Evolutionary conservation across 2,329 filamentous ascomycete species (phyloP).

Genomic region (Scedosporium minutisporum): DNA sequence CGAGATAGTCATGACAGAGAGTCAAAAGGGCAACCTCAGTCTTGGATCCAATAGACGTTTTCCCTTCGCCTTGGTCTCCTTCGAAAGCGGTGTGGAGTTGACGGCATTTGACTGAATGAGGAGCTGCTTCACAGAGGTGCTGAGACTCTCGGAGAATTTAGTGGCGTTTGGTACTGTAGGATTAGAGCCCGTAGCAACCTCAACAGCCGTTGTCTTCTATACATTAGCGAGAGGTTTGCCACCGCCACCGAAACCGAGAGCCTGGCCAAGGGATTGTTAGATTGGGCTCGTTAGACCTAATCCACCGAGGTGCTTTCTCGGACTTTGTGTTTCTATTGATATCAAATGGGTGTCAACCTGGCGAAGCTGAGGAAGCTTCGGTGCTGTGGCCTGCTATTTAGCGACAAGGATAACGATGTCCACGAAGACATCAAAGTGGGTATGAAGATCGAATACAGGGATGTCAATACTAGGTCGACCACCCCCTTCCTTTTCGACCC

Average conservation of each 20-base stretch:
- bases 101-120: slow-evolving; percentile 37
- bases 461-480: too few relatives aligned
- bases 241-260: slow-evolving; percentile 21
- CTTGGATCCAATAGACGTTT: slow-evolving; percentile 44
- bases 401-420: too few relatives aligned
- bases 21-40: slow-evolving; percentile 46
- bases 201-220: neutral
- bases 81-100: slow-evolving; percentile 52
- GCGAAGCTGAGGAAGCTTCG: too few relatives aligned
- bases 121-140: slow-evolving; percentile 10
- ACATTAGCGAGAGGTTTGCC: neutral
- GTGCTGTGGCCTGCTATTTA: too few relatives aligned
- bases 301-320: too few relatives aligned
- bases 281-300: too few relatives aligned
- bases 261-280: slow-evolving; percentile 45
- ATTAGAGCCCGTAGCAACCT: slow-evolving; percentile 5
- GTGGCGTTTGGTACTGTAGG: slow-evolving; percentile 20
- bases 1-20: slow-evolving; percentile 39
- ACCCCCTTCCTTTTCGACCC: too few relatives aligned
- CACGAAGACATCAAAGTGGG: too few relatives aligned
- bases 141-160: slow-evolving; percentile 19
- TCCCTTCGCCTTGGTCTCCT: slow-evolving; percentile 32
- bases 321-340: too few relatives aligned
- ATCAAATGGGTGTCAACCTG: too few relatives aligned
- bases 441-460: too few relatives aligned